Base-by-base conservation (phyloP, 257 asterid genomes). In the Fraxinus americana region DNA sequence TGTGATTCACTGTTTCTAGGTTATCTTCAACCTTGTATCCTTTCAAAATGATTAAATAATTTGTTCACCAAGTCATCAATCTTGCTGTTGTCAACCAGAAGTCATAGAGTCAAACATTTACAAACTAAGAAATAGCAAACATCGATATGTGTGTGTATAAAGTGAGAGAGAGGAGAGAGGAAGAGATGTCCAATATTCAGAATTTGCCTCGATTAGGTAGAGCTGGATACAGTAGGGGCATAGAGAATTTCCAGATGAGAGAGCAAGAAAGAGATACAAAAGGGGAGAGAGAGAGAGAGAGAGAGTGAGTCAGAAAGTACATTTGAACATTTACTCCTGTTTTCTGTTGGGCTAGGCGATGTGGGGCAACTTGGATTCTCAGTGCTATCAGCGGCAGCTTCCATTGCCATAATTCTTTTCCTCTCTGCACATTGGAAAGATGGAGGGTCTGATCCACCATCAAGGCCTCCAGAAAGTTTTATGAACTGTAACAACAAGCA, bases 381-480 rank as follows among this genome's bases (percentile, higher is more conserved):
- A 66, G 82, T 72, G 79, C 68, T 77, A 77, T 86, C 78, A 72
- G 82, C 67, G 77, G 88, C 87, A 79, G 88, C 88, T 86, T 86
- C 90, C 70, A 66, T 65, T 21, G 84, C 86, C 78, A 73, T 75
- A 61, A 80, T 69, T 85, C 97, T 86, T 76, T 86, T 76, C 91
- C 75, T 86, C 85, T 94, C 97, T 14, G 98, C 97, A 72, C 83
- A 93, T 76, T 88, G 96, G 86, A 94, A 94, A 80, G 98, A 92
- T 79, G 97, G 97, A 85, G 98, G 98, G 83, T 94, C 97, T 35
- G 86, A 86, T 68, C 94, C 97, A 72, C 92, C 91, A 17, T 85
- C 83, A 78, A 94, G 92, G 80, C 98, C 98, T 41, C 98, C 98
- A 72, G 97, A 90, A 74, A 94, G 86, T 77, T 85, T 77, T 63